Base-by-base conservation (phyloP, 768 basidiomycete species). In the Tulasnella sp. region DNA sequence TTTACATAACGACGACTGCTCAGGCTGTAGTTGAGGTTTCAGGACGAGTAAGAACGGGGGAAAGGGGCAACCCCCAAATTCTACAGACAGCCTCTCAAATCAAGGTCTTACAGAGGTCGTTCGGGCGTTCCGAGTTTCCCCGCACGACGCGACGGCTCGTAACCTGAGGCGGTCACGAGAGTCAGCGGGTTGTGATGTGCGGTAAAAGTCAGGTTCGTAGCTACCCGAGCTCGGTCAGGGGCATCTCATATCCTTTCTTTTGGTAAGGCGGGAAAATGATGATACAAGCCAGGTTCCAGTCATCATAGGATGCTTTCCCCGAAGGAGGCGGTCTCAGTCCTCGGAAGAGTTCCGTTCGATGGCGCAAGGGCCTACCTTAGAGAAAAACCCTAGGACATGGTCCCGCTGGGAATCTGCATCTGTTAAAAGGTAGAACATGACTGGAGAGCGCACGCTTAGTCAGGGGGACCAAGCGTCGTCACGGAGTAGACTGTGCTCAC, bases 181-280 rank as follows among this genome's bases (percentile, higher is more conserved):
- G 20, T 37, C 31, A 58, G 31, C 31, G n/a, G 3, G 72, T 24
- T 6, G 22, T 60, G 22, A 14, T 37, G 0, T 24, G 2, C 44
- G 2, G 34, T 8, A 9, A 34, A n/a, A 87, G 95, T 69, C 84
- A 9, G 18, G 18, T 22, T 3, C 3, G 18, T 60, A 20, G 97
- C 97, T 99, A n/a, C n/a, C n/a, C n/a, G 88, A 99, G 98, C 87
- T 99, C 97, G 82, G 99, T 98, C 89, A 99, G 90, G 37, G 98
- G 92, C 89, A 95, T 96, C 2, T 97, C 98, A 83, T 93, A 98
- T 8, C 96, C 94, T 83, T 92, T 90, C 80, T 92, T 89, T 84
- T 98, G 97, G 84, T 93, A 96, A 22, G 96, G 98, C 1, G 98
- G 98, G 60, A 99, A n/a, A 90, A 94, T 95, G 83, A 99, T 92